Evolutionary conservation across 805 yeast genomes (phyloP).

Genomic region (Yarrowia hollandica): DNA sequence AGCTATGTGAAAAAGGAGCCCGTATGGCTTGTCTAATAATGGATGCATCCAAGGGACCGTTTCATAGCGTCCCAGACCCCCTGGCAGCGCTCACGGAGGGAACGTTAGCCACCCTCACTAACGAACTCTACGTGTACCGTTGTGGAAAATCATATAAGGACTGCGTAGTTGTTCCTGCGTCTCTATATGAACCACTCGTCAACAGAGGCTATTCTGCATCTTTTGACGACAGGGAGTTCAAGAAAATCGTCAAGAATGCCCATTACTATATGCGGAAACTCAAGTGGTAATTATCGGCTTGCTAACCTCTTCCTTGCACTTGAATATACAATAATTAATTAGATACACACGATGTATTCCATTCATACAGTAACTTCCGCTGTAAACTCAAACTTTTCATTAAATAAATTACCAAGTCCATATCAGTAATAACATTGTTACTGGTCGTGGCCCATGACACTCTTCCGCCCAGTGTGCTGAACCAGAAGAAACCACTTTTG

Average conservation of each 20-base stretch:
- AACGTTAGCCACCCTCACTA: neutral
- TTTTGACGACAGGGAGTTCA: neutral
- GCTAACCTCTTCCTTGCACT: no score
- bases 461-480: constrained; percentile 33
- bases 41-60: neutral
- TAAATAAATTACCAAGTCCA: no score
- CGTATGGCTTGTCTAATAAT: neutral
- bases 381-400: no score
- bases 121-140: neutral
- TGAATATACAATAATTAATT: no score
- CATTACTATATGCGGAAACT: neutral
- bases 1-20: neutral
- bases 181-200: neutral
- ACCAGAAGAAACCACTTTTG: constrained; percentile 32
- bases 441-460: constrained; percentile 8
- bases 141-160: neutral
- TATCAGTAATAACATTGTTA: no score
- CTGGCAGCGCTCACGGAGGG: neutral
- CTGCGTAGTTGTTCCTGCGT: constrained; percentile 1
- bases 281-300: neutral
- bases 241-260: neutral
- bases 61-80: neutral
- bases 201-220: neutral
- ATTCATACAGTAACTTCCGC: no score
- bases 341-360: no score